Conservation (phyloP, 2,329 filamentous ascomycete species). For the Colletotrichum incanum region DNA sequence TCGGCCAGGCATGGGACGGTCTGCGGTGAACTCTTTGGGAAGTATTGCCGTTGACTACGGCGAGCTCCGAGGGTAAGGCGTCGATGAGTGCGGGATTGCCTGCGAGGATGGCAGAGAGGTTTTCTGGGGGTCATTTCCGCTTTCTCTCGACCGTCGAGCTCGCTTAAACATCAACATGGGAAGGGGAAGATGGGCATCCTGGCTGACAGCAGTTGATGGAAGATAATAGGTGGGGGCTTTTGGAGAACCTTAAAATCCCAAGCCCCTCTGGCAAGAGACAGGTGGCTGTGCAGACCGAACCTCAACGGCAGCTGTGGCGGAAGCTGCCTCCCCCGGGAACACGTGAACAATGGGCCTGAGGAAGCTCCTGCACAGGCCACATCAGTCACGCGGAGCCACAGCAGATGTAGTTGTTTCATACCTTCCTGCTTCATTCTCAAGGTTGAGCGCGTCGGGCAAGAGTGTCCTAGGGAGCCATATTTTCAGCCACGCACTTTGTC, state of each 20-base stretch:
- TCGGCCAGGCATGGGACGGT: constrained; percentile 7
- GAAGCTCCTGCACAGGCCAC: constrained; percentile 33
- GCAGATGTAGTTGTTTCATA: constrained; percentile 29
- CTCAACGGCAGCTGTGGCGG: constrained; percentile 22
- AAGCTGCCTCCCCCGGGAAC: constrained; percentile 17
- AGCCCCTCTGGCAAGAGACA: not conserved
- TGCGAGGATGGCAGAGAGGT: not conserved
- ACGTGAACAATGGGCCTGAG: constrained; percentile 33
- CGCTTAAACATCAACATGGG: not conserved
- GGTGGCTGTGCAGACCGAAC: constrained; percentile 29
- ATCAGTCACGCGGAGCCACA: constrained; percentile 27
- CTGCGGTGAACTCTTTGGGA: constrained; percentile 35
- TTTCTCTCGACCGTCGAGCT: not conserved
- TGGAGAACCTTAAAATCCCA: not conserved
- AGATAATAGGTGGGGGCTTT: not conserved
- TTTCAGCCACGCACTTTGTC: constrained; percentile 32
- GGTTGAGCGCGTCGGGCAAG: constrained; percentile 32
- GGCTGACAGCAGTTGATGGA: not conserved
- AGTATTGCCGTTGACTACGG: constrained; percentile 24
- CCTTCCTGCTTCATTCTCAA: constrained; percentile 39
- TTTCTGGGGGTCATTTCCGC: not conserved
- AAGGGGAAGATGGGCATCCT: constrained; percentile 1
- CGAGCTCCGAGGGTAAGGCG: constrained; percentile 25
- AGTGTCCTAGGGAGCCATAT: constrained; percentile 35
- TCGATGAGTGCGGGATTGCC: not conserved